Conservation (phyloP, 2,329 filamentous ascomycete species). For the Ascochyta viciae-villosae region DNA sequence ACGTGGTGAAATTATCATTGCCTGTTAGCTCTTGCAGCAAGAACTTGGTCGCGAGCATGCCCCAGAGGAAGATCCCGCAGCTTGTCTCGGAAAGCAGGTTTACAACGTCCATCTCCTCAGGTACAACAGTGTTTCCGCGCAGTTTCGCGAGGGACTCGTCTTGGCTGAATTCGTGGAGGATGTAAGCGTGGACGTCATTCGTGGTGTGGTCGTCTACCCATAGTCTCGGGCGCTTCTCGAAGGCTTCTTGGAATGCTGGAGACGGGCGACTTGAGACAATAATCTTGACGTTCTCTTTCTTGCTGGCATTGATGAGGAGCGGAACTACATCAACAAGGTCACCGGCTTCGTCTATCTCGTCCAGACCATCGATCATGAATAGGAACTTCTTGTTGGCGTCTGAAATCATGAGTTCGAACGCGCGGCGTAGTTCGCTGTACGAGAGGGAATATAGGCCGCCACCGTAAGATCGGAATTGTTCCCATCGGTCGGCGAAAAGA, state of each 20-base stretch:
- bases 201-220: conserved; percentile 32
- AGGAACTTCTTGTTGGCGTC: conserved; percentile 41
- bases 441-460: conserved; percentile 34
- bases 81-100: conserved; percentile 32
- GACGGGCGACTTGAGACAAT: conserved; percentile 39
- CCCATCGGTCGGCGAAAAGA: conserved; percentile 41
- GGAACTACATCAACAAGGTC: conserved; percentile 31
- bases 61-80: conserved; percentile 38
- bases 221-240: conserved; percentile 31
- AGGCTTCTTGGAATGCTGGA: conserved; percentile 29
- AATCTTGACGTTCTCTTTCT: conserved; percentile 42
- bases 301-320: conserved; percentile 20
- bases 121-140: conserved; percentile 28
- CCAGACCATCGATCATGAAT: conserved; percentile 43
- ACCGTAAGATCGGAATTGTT: conserved; percentile 38
- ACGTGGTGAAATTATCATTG: conserved; percentile 30
- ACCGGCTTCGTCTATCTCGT: conserved; percentile 36
- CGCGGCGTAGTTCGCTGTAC: conserved; percentile 28
- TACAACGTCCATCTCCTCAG: conserved; percentile 31
- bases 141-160: conserved; percentile 32
- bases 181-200: conserved; percentile 29
- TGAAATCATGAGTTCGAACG: conserved; percentile 38
- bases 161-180: conserved; percentile 24
- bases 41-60: conserved; percentile 30
- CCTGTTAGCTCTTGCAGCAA: conserved; percentile 30